phyloP scores from a whole-genome alignment of 257 asterid genomes.

The Parsonsia alboflavescens region DNA sequence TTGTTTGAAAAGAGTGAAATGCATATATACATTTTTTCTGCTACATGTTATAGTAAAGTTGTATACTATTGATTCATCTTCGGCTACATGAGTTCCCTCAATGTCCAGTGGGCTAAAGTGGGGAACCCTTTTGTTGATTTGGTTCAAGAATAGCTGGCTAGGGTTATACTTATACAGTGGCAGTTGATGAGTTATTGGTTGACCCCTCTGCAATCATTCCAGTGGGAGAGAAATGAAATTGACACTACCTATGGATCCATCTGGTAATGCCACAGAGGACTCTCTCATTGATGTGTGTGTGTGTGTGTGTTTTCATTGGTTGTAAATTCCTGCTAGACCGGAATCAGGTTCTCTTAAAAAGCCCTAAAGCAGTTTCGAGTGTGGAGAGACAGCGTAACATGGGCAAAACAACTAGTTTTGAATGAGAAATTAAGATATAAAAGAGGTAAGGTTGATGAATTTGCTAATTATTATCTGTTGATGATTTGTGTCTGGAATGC shows the following conservation, averaged over 20 bases:
- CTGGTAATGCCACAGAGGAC: too few relatives aligned
- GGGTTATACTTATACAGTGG: too few relatives aligned
- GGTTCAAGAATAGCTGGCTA: neutral
- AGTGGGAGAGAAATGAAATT: neutral
- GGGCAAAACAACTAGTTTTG: neutral
- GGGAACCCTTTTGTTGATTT: neutral
- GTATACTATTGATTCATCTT: neutral
- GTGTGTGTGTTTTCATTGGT: too few relatives aligned
- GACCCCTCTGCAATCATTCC: too few relatives aligned
- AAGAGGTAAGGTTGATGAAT: neutral
- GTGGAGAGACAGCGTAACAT: too few relatives aligned
- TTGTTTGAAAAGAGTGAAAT: too few relatives aligned
- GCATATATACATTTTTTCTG: too few relatives aligned
- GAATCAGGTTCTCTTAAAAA: conserved; percentile 1
- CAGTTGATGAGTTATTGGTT: too few relatives aligned
- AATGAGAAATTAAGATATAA: neutral
- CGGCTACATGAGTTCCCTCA: neutral
- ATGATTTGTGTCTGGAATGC: neutral
- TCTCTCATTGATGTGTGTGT: too few relatives aligned
- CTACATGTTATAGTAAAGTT: too few relatives aligned
- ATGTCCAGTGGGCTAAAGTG: neutral
- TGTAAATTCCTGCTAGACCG: too few relatives aligned
- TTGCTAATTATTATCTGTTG: neutral
- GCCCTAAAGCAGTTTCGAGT: neutral
- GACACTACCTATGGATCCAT: neutral